phyloP scores from a whole-genome alignment of 2,329 filamentous ascomycete species.

The Grosmannia penicillata region DNA sequence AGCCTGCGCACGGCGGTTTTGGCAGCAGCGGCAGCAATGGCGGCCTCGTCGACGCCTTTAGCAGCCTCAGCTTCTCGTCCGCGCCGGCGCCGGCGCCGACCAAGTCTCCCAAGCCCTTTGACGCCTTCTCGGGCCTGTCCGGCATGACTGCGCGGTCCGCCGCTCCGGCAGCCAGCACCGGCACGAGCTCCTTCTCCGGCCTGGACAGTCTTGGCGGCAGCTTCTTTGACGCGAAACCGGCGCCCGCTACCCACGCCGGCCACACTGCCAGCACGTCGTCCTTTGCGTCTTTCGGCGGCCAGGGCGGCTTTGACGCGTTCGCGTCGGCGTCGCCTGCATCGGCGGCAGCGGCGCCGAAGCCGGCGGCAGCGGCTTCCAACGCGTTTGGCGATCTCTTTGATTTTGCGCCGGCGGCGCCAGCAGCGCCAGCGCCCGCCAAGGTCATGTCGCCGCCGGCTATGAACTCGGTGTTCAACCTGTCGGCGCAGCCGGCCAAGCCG shows the following conservation, averaged over 20 bases:
- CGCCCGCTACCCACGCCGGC: conserved; percentile 18
- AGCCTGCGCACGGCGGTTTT: conserved; percentile 11
- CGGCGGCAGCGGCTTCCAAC: conserved; percentile 28
- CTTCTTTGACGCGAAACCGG: conserved; percentile 68
- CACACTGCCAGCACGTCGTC: conserved; percentile 4
- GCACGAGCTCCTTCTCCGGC: conserved; percentile 19
- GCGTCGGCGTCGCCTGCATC: conserved; percentile 14
- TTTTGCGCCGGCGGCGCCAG: conserved; percentile 40
- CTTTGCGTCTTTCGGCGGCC: conserved; percentile 38
- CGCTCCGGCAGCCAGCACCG: conserved; percentile 6
- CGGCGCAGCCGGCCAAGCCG: conserved; percentile 23
- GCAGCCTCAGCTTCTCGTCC: conserved; percentile 28
- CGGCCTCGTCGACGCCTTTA: conserved; percentile 14
- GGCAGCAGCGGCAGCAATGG: conserved; percentile 19
- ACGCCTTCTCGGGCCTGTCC: conserved; percentile 10
- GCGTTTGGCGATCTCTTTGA: conserved; percentile 73
- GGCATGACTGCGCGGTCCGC: conserved; percentile 11
- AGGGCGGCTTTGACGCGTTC: conserved; percentile 24
- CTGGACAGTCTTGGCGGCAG: conserved; percentile 49
- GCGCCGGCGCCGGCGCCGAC: conserved; percentile 20
- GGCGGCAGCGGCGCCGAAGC: conserved; percentile 19
- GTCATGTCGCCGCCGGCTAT: conserved; percentile 20
- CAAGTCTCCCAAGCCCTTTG: conserved; percentile 11
- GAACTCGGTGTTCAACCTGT: conserved; percentile 73
- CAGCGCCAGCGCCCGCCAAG: conserved; percentile 26